These are phyloP conservation scores for Lactifluus pinguis DNA, from an alignment of 768 basidiomycete species.

Conservation along the genomic window DNA sequence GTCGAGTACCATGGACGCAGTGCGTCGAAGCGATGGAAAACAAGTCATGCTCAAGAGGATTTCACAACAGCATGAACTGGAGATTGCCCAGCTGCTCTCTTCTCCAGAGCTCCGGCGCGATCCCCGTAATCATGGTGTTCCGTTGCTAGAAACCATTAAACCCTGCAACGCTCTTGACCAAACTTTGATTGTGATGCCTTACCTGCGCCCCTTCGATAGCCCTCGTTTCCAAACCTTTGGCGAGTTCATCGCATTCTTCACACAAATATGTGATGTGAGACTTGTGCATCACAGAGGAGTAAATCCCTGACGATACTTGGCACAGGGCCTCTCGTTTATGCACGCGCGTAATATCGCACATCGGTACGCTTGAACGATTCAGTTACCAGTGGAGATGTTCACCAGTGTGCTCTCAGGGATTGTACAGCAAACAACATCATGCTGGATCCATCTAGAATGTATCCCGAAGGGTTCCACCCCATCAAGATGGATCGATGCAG, in stretches of 20 bases:
- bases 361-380: conserved; percentile 22
- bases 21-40: conserved; percentile 5
- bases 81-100: background rate
- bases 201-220: conserved; percentile 6
- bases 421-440: conserved; percentile 20
- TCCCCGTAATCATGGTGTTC: conserved; percentile 12
- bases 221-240: conserved; percentile 15
- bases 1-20: conserved; percentile 13
- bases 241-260: conserved; percentile 18
- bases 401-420: background rate
- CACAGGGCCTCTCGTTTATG: conserved; percentile 23
- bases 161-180: background rate
- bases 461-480: conserved; percentile 25
- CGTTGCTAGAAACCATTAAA: conserved; percentile 5
- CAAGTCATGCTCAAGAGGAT: conserved; percentile 18
- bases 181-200: conserved; percentile 16
- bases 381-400: background rate
- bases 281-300: background rate
- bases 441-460: conserved; percentile 24
- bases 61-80: background rate
- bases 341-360: conserved; percentile 22
- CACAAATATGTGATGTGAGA: conserved; percentile 8
- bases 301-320: background rate
- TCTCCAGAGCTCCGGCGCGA: background rate
- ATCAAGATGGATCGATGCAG: conserved; percentile 4